Evolutionary conservation across 768 basidiomycete genomes (phyloP), one percentile per base, ranked within the genome.

Genomic region (Leccinum aurantiacum): DNA sequence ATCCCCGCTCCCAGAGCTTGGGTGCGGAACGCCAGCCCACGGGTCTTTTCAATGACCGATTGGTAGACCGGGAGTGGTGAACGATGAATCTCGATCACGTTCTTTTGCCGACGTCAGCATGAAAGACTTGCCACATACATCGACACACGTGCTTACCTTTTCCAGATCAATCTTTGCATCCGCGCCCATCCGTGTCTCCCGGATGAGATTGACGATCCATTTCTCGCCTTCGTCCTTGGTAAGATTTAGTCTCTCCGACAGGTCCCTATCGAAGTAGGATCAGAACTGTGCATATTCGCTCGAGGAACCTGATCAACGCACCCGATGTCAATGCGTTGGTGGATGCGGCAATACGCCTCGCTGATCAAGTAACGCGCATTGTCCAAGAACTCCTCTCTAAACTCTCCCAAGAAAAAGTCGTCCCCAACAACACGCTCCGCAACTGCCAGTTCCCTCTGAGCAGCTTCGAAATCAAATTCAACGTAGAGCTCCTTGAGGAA

Each of bases 181-280:
- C 1, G 92, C 89, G 14, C 93, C 93, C 90, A 96, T 93, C 50
- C 94, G 85, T 6, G 95, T 96, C 76, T 98, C 97, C 35, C 97
- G 87, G 68, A 98, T 97, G 62, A 98, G 89, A 79, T 98, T 98
- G 68, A 98, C 97, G 62, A 98, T 96, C 96, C 96, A 99, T 69
- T 96, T 96, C 73, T 99, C 97, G 54, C 96, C 97, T 71, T 98
- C 97, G 64, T 94, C 94, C 46, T 82, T 85, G n/a, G 91, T 88
- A 52, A 98, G 83, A 74, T 98, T 98, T 14, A 98, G 82, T 9
- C 96, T 87, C 68, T 93, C 89, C 9, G 95, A 97, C 13, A 98
- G 84, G 69, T 97, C 93, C 60, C 94, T 95, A 62, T 25, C 49
- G 6, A 41, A 47, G 47, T 6, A 55, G 60, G 3, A 22, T 69